Conservation (phyloP, 2,329 filamentous ascomycete genomes). For the Scytalidium lignicola region DNA sequence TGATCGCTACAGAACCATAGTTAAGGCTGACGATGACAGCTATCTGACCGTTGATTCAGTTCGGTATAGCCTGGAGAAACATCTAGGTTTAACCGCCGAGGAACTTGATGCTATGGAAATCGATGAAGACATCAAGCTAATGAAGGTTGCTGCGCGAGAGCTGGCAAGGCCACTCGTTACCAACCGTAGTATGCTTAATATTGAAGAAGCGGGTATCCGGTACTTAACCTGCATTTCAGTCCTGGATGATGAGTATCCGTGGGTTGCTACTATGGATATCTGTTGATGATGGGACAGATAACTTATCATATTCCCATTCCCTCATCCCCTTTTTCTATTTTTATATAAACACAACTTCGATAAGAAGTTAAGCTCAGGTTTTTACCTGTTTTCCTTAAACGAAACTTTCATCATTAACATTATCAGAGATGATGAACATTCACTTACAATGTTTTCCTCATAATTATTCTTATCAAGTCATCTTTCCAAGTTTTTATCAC, state of each 20-base stretch:
- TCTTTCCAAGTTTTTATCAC: too few species aligned
- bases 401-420: too few species aligned
- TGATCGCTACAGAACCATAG: conserved; percentile 15
- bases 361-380: too few species aligned
- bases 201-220: conserved; percentile 10
- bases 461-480: too few species aligned
- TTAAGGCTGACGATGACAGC: conserved; percentile 13
- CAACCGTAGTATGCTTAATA: conserved; percentile 18
- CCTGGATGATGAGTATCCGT: conserved; percentile 16
- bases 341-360: too few species aligned
- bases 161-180: conserved; percentile 10
- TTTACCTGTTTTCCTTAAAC: too few species aligned
- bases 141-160: conserved; percentile 17
- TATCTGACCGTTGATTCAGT: conserved; percentile 14
- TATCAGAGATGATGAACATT: too few species aligned
- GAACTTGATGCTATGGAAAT: conserved; percentile 4
- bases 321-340: too few species aligned
- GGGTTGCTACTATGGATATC: conserved; percentile 1
- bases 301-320: too few species aligned
- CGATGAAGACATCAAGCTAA: conserved; percentile 11
- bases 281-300: not conserved
- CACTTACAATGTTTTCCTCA: too few species aligned
- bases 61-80: not conserved
- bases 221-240: conserved; percentile 21
- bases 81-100: not conserved